Evolutionary conservation across 23 red algal genomes (phyloP).

Genomic region (Cyanidium caldarium): DNA sequence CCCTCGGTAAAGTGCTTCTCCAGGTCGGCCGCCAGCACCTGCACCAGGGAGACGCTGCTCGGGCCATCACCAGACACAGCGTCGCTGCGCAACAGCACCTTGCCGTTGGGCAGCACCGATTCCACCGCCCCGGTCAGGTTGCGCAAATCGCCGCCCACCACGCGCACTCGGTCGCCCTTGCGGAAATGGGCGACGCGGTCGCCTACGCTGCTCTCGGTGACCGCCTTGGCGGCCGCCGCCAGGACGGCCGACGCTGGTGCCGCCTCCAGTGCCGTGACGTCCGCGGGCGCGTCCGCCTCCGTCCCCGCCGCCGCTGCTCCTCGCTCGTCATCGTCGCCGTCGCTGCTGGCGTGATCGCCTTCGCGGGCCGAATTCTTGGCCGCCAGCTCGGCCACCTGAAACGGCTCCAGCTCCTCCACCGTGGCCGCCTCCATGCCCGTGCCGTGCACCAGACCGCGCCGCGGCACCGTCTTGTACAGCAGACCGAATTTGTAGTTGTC

Average conservation of each 20-base stretch:
- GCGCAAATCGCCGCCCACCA: constrained; percentile 10
- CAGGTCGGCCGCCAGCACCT: constrained; percentile 24
- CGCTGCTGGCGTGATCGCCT: neutral
- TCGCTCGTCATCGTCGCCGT: neutral
- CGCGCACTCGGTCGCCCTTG: constrained; percentile 1
- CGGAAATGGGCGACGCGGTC: neutral
- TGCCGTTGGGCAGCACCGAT: neutral
- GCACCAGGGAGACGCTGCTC: neutral
- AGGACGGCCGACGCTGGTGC: neutral
- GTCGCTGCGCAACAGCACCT: neutral
- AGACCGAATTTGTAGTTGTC: constrained; percentile 50
- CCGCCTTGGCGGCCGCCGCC: neutral
- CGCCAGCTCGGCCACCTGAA: constrained; percentile 47
- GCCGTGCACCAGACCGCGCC: constrained; percentile 28
- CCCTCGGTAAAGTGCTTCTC: constrained; percentile 74
- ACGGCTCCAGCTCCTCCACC: constrained; percentile 70
- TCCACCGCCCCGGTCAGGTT: constrained; percentile 16
- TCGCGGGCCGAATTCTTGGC: constrained; percentile 26
- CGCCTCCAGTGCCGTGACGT: neutral
- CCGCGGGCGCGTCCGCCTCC: neutral
- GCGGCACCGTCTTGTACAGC: constrained; percentile 58
- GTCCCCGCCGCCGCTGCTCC: neutral
- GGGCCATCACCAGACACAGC: neutral
- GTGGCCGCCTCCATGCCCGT: constrained; percentile 34
- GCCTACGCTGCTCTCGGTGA: neutral